These are phyloP conservation scores for Calonectria pseudoturangicola DNA, from an alignment of 2,329 filamentous ascomycete species.

Conservation along the genomic window DNA sequence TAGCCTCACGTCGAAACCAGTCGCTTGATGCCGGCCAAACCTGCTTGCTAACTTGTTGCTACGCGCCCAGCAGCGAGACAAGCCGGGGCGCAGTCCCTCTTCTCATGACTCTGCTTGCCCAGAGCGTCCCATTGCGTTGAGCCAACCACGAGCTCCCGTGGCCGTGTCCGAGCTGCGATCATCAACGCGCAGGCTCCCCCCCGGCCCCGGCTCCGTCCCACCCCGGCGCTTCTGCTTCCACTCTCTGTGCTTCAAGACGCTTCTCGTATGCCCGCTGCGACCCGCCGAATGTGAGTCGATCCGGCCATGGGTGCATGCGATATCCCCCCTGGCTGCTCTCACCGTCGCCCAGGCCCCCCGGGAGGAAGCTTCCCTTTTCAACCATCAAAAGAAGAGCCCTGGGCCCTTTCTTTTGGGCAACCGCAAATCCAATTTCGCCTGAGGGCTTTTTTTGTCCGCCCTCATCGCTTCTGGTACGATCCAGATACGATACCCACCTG, in stretches of 20 bases:
- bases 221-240: slow-evolving; percentile 33
- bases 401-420: slow-evolving; percentile 38
- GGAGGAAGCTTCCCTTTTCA: slow-evolving; percentile 41
- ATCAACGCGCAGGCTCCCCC: not conserved
- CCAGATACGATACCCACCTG: slow-evolving; percentile 41
- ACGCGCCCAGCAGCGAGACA: slow-evolving; percentile 1
- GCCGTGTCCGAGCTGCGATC: slow-evolving; percentile 7
- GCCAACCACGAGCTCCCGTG: not conserved
- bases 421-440: slow-evolving; percentile 46
- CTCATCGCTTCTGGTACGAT: slow-evolving; percentile 54
- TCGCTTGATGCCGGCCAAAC: not conserved
- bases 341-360: slow-evolving; percentile 24
- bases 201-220: slow-evolving; percentile 22
- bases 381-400: slow-evolving; percentile 21
- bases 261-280: not conserved
- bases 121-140: too few relatives aligned
- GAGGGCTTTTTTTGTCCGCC: slow-evolving; percentile 41
- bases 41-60: not conserved
- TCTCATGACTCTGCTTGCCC: too few relatives aligned
- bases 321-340: slow-evolving; percentile 7
- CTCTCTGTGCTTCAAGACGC: slow-evolving; percentile 11
- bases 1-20: not conserved
- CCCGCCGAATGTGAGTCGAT: slow-evolving; percentile 39
- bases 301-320: slow-evolving; percentile 29
- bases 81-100: not conserved